Base-by-base conservation (phyloP, 2,329 filamentous ascomycete species). In the Didymella exigua region DNA sequence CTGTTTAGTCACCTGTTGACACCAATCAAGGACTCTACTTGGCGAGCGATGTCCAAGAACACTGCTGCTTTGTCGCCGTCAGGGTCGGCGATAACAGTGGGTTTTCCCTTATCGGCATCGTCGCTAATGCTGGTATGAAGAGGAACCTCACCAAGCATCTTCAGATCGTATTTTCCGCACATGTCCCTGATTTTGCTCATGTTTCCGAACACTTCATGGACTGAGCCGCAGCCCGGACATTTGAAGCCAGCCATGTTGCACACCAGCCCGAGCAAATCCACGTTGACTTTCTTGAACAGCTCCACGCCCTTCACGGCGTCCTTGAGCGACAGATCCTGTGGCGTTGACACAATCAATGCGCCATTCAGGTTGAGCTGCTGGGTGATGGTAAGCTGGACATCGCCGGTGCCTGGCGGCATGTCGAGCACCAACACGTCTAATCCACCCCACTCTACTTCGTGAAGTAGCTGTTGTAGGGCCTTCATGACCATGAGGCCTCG, bases 401-500 rank as follows among this genome's bases (percentile, higher is more conserved):
- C 95, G 21, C 95, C 95, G 0, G 95, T 99, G 2, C 95, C 95
- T 0, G 95, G 95, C 0, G 95, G 95, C 43, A 99, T 77, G 73
- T 99, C 95, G 2, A 99, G 80, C 3, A 99, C 89, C 0, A 99
- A 81, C 2, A 98, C 78, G 72, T 99, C 95, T 2, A 99, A 79
- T 11, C 87, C 88, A 13, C 89, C 91, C 95, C 95, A 99, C 48
- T 95, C 89, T 0, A 99, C 95, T 64, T 96, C 91, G 73, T 97
- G 93, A 7, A 99, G 84, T 5, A 99, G 86, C 72, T 99, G 95
- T 65, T 97, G 93, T 61, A 99, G 83, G 0, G 95, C 95, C 71
- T 98, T 99, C 83, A 96, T 96, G 13, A 98, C 90, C 93, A 99
- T 97, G 2, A 96, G 84, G 0, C 95, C 95, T 46, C 95, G 86